A percentile compares a stretch with the other conserved stretches of the same genome.
Evolutionary conservation across 768 basidiomycete genomes (phyloP).

Genomic region (Mycena olivaceomarginata): DNA sequence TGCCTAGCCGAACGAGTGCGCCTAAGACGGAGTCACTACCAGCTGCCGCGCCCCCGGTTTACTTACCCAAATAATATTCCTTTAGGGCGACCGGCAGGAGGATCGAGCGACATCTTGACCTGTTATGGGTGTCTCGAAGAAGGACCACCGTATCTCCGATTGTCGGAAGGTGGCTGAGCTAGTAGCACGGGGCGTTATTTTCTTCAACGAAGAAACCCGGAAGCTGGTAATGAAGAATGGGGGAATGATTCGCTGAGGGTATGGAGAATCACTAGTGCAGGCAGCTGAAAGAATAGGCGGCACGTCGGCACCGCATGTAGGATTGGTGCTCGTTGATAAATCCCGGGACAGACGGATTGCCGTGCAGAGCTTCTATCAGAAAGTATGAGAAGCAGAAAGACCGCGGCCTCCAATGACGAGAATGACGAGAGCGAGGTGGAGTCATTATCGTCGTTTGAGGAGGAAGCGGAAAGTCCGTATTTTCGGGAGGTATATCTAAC

Average conservation of each 20-base stretch:
- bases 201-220: background rate
- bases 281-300: background rate
- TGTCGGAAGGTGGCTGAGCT: background rate
- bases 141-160: background rate
- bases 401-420: too few relatives aligned
- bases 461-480: too few relatives aligned
- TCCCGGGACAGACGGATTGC: rapidly evolving
- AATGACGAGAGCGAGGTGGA: too few relatives aligned
- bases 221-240: slow-evolving; percentile 3
- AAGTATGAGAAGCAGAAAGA: too few relatives aligned
- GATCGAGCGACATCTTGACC: background rate
- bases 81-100: background rate
- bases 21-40: background rate
- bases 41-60: background rate
- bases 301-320: background rate
- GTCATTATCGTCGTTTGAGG: too few relatives aligned
- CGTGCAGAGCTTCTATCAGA: background rate
- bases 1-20: too few relatives aligned
- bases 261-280: background rate
- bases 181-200: background rate
- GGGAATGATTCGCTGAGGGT: background rate
- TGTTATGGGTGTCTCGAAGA: background rate
- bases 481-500: background rate
- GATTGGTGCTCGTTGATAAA: background rate
- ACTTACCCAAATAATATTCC: slow-evolving; percentile 10